Evolutionary conservation across 208 protist species (phyloP), one percentile per base, ranked within the genome.

Genomic region (Strigomonas culicis): DNA sequence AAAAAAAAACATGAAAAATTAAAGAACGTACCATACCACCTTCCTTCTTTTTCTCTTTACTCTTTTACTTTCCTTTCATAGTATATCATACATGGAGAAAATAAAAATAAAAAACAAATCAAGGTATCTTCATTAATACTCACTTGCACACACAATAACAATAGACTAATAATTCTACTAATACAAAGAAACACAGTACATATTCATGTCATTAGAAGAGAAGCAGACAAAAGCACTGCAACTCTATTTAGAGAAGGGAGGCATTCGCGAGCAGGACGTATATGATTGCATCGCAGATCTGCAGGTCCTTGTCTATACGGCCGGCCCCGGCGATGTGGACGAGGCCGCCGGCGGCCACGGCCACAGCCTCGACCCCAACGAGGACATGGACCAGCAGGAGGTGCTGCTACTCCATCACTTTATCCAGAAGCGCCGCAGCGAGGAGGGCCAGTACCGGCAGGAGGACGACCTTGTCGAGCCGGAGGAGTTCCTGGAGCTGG

Each of bases 181-280:
- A 34, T 36, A 36, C 17, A 41, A 28, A 59, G 13, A 28, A 39
- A 41, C 11, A 30, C 17, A 59, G 17, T 24, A 10, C 17, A 30
- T n/a, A n/a, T n/a, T n/a, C n/a, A n/a, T n/a, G n/a, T n/a, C n/a
- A n/a, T n/a, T n/a, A n/a, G n/a, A 55, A 13, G 65, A 22, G 49
- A 51, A 76, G 41, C 39, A 71, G 36, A 74, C 77, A 32, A 28
- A 28, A 13, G 65, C 66, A 10, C 62, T 84, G 22, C 64, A 75
- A 57, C 44, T 79, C n/a, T 84, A 80, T 68, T 47, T 80, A 0
- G 56, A 71, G 4, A 22, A 55, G 0, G 74, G 63, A 31, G 74
- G 79, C 21, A 36, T 78, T 1, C 27, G 49, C 28, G 11, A 30
- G 4, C 15, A 25, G 31, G 72, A 75, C 51, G 69, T 68, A 11